Percentiles rank a stretch among this genome's conserved stretches.
phyloP scores from a whole-genome alignment of 1,284 basidiomycete species.

The Tilletia walkeri region DNA sequence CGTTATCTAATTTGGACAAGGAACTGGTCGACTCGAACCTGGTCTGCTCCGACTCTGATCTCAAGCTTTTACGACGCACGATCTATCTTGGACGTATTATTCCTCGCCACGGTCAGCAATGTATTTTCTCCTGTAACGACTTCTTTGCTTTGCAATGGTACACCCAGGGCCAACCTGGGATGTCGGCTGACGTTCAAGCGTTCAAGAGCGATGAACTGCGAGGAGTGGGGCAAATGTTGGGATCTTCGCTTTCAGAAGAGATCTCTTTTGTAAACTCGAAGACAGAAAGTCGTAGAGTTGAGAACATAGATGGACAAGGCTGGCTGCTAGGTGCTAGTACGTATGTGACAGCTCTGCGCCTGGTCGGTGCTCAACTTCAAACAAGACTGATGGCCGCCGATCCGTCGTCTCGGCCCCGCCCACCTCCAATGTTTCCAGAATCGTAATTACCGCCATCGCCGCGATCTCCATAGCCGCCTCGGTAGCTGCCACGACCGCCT shows the following conservation, averaged over 20 bases:
- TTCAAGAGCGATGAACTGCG: too few species aligned
- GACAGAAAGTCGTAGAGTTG: not conserved
- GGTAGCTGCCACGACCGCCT: not conserved
- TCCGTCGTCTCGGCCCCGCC: constrained; percentile 1
- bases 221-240: too few species aligned
- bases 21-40: too few species aligned
- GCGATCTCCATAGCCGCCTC: not conserved
- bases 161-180: too few species aligned
- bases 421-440: constrained; percentile 3
- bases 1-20: not conserved
- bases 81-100: too few species aligned
- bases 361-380: not conserved
- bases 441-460: not conserved
- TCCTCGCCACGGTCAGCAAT: too few species aligned
- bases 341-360: too few species aligned
- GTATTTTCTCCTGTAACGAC: too few species aligned
- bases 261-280: not conserved
- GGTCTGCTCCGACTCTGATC: not conserved
- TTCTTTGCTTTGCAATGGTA: too few species aligned
- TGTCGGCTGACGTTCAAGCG: too few species aligned
- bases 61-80: too few species aligned
- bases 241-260: too few species aligned
- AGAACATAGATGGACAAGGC: not conserved
- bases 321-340: not conserved
- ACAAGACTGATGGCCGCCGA: constrained; percentile 6